Conservation (phyloP, 1,284 basidiomycete species). For the Sporisorium reilianum region DNA sequence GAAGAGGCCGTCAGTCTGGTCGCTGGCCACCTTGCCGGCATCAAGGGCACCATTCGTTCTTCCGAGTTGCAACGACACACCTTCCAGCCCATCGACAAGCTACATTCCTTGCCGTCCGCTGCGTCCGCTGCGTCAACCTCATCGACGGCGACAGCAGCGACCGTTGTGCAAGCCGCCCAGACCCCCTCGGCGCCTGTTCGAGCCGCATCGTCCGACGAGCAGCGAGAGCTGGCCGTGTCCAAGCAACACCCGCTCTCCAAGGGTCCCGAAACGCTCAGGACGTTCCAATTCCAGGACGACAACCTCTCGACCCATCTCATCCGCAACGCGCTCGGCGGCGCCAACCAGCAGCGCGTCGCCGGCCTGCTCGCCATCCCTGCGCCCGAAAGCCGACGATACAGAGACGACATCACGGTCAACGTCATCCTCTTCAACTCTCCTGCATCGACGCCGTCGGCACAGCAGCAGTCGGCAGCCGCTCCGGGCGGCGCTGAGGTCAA, state of each 20-base stretch:
- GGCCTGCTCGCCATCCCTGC: conserved; percentile 86
- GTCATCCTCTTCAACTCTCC: conserved; percentile 60
- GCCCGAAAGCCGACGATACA: conserved; percentile 75
- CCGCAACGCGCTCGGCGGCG: conserved; percentile 92
- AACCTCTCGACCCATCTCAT: conserved; percentile 92
- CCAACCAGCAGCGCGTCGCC: conserved; percentile 77
- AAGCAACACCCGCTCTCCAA: conserved; percentile 64
- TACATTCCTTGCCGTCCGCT: conserved; percentile 26
- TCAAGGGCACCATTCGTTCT: conserved; percentile 60
- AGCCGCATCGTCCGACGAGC: conserved; percentile 37
- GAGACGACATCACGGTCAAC: conserved; percentile 63
- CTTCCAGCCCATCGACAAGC: conserved; percentile 54
- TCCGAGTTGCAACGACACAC: conserved; percentile 56
- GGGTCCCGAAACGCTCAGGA: conserved; percentile 48
- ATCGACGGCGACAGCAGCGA: not conserved
- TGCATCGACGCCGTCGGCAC: conserved; percentile 7
- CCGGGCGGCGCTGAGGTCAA: conserved; percentile 17
- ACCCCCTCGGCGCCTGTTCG: conserved; percentile 7
- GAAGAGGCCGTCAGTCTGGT: conserved; percentile 89
- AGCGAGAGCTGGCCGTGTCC: conserved; percentile 41
- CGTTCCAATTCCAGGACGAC: conserved; percentile 74
- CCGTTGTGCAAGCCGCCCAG: conserved; percentile 77
- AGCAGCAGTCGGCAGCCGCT: conserved; percentile 8
- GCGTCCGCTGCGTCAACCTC: not conserved
- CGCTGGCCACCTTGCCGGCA: conserved; percentile 65